Base-by-base conservation (phyloP, 805 yeast species). In the Lachancea sp. region DNA sequence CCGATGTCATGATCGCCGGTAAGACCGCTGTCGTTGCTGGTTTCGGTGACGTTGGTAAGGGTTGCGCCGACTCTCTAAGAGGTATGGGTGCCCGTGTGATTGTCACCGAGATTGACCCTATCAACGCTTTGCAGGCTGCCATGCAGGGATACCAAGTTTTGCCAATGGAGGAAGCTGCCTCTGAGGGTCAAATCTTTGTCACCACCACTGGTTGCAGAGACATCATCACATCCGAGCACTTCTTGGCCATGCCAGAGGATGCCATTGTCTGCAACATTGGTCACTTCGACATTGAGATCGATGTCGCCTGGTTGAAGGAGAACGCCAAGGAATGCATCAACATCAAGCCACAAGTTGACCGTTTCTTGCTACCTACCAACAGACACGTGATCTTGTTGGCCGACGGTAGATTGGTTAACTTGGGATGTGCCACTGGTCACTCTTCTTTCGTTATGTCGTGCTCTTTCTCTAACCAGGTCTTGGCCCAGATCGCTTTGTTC, bases 121-220 rank as follows among this genome's bases (percentile, higher is more conserved):
- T 91, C 77, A 91, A 91, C 72, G 99, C 99, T 59, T 79, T 91
- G 65, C 99, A 91, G 79, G 99, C 99, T 60, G 97, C 98, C 61
- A 97, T 93, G 71, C 86, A 91, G 59, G 99, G 99, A 71, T 93
- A 82, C 81, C 95, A 90, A 77, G 99, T 91, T 61, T 79, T 83
- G 57, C 86, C 97, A 66, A 81, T 91, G 85, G 93, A 86, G 51
- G 95, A 88, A 66, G 98, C 88, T 72, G 89, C 95, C 55, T 71
- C 83, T 47, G 70, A 80, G 56, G 98, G 98, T 71, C 98, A 93
- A 79, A 85, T 91, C 73, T 93, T 91, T 60, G 99, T 91, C 67
- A 91, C 99, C 70, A 93, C 99, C 72, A 91, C 99, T 57, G 99
- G 99, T 69, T 89, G 97, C 79, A 88, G 98, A 76, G 99, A 91